Evolutionary conservation across 176 grass and related monocot species (phyloP), one percentile per base, ranked within the genome.

Genomic region (Chloris gayana): DNA sequence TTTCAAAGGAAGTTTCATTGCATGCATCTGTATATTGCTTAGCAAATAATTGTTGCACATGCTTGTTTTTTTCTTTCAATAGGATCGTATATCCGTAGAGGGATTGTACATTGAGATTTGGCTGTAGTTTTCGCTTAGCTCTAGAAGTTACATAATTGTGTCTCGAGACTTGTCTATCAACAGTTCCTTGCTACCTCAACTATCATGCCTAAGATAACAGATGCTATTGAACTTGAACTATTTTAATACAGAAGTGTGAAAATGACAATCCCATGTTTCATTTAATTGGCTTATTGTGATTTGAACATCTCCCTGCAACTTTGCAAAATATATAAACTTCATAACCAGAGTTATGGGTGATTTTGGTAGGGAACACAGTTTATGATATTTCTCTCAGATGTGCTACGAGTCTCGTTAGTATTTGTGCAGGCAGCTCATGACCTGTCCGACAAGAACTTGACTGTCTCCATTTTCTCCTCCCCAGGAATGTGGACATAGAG

Each of bases 401-500:
- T 85, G 61, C 69, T 27, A 17, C 35, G 17, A 45, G 57, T 62
- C 1, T 76, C 25, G 54, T 73, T 83, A 76, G 1, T 42, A 7
- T 37, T 9, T 46, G 45, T 17, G 66, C 35, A 65, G 3, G 45
- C 68, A 69, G 51, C 38, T 62, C 47, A 60, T 49, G 17, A 79
- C 74, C n/a, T 78, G 61, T 78, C 18, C 6, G 0, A 73, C 38
- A 59, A 25, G 39, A 82, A 82, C 0, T 79, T 71, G 17, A 73
- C 13, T 30, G 45, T 80, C 76, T 62, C 32, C 53, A 58, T 39
- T 61, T 80, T 4, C 4, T 13, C 73, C 67, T 14, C 34, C 19
- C 32, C 67, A 95, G 92, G 90, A 93, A 37, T 88, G 69, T 92
- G 92, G 96, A 14, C 96, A 98, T 46, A 91, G 67, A 72, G 92